A percentile compares a stretch with the other conserved stretches of the same genome.
These are phyloP conservation scores for Zangia roseola DNA, from an alignment of 768 basidiomycete species.

Conservation along the genomic window DNA sequence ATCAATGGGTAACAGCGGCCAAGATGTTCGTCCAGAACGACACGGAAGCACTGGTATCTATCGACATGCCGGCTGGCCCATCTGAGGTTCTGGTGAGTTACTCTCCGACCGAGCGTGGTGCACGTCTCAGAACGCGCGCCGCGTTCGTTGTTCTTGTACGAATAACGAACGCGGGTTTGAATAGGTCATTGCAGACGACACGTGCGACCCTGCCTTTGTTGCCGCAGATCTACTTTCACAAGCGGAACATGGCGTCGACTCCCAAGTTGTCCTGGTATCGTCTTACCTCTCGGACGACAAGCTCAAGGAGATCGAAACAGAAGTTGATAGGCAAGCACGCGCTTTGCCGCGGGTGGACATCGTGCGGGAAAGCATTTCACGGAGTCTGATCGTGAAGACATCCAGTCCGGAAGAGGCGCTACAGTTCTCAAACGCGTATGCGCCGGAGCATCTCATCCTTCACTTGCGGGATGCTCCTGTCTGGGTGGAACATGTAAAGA, in stretches of 20 bases:
- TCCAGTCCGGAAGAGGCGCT: constrained; percentile 72
- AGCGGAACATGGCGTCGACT: constrained; percentile 97
- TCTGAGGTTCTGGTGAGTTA: constrained; percentile 86
- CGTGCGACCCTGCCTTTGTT: constrained; percentile 84
- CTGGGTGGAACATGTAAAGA: constrained; percentile 67
- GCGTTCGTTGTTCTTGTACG: constrained; percentile 39
- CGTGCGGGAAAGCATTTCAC: constrained; percentile 81
- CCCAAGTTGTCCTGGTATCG: constrained; percentile 92
- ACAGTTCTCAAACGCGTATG: constrained; percentile 93
- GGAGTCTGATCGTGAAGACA: constrained; percentile 85
- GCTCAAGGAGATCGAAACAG: constrained; percentile 74
- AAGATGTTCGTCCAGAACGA: constrained; percentile 99
- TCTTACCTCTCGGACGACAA: constrained; percentile 62
- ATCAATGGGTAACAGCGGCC: constrained; percentile 99
- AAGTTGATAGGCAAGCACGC: constrained; percentile 84
- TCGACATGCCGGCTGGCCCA: constrained; percentile 99
- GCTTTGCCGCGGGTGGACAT: constrained; percentile 89
- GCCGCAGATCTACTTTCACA: constrained; percentile 97
- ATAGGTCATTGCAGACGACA: constrained; percentile 91
- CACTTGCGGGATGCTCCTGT: constrained; percentile 75
- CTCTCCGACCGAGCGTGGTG: constrained; percentile 57
- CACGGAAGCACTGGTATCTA: constrained; percentile 91
- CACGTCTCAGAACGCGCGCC: constrained; percentile 50
- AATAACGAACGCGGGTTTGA: constrained; percentile 30
- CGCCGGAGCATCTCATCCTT: constrained; percentile 95